Evolutionary conservation across 2,329 filamentous ascomycete species (phyloP).

Genomic region (Cordyceps cateniannulata): DNA sequence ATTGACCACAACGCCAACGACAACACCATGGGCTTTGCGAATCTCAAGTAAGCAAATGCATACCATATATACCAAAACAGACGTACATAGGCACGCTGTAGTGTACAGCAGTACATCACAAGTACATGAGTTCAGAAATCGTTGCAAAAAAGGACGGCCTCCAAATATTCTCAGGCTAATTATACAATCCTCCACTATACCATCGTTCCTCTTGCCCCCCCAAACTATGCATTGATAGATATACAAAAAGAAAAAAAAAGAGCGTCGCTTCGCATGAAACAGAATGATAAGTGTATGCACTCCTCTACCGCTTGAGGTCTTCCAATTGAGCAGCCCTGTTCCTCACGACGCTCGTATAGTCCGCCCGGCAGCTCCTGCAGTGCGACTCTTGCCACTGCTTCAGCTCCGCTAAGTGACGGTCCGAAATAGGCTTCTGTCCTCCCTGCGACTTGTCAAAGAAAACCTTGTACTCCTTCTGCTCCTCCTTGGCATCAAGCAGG

Average conservation of each 20-base stretch:
- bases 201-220: neutral
- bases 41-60: slow-evolving; percentile 7
- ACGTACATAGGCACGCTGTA: neutral
- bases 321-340: neutral
- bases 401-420: slow-evolving; percentile 1
- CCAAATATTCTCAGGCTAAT: neutral
- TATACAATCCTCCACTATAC: neutral
- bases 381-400: slow-evolving; percentile 7
- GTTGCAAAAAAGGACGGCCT: neutral
- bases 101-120: neutral
- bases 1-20: slow-evolving; percentile 17
- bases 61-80: neutral
- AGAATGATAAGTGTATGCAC: neutral
- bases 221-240: neutral
- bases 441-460: slow-evolving; percentile 14
- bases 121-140: neutral
- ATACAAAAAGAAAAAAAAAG: slow-evolving; percentile 2
- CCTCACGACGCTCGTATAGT: neutral
- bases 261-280: neutral
- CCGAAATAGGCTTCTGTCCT: slow-evolving; percentile 23
- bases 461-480: slow-evolving; percentile 18
- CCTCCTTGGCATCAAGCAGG: slow-evolving; percentile 32
- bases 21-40: slow-evolving; percentile 17
- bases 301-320: neutral
- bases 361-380: slow-evolving; percentile 8